Evolutionary conservation across 2,329 filamentous ascomycete genomes (phyloP).

Genomic region (Aureobasidium namibiae): DNA sequence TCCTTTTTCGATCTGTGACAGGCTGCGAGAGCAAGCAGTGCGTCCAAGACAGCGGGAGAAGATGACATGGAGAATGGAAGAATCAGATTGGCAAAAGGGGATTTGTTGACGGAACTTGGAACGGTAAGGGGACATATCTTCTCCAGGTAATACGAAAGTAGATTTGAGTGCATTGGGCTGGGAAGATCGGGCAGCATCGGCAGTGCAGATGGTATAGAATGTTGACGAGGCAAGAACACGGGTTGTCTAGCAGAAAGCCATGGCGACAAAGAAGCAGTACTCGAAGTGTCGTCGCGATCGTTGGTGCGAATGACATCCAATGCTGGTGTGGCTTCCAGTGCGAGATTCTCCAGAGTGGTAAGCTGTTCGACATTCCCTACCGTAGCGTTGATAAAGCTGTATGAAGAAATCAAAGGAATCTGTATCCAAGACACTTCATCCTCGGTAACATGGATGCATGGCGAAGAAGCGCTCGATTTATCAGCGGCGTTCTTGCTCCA

Average conservation of each 20-base stretch:
- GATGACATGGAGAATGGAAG: conserved; percentile 32
- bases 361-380: conserved; percentile 14
- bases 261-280: conserved; percentile 12
- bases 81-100: conserved; percentile 33
- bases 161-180: conserved; percentile 22
- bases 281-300: neutral
- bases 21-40: conserved; percentile 32
- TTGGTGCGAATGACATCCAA: neutral
- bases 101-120: conserved; percentile 27
- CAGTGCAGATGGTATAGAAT: conserved; percentile 1
- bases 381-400: conserved; percentile 19
- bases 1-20: conserved; percentile 30
- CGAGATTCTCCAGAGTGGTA: conserved; percentile 5
- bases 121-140: conserved; percentile 34
- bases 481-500: conserved; percentile 25
- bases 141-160: conserved; percentile 35
- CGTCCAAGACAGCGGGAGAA: conserved; percentile 30
- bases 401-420: conserved; percentile 18
- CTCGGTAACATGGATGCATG: conserved; percentile 9
- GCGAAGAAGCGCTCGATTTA: conserved; percentile 13
- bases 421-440: conserved; percentile 17
- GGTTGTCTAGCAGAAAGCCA: conserved; percentile 17
- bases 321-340: neutral
- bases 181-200: conserved; percentile 25
- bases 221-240: conserved; percentile 7